Evolutionary conservation across 2,329 filamentous ascomycete species (phyloP).

Genomic region (Sclerotinia sclerotiorum): DNA sequence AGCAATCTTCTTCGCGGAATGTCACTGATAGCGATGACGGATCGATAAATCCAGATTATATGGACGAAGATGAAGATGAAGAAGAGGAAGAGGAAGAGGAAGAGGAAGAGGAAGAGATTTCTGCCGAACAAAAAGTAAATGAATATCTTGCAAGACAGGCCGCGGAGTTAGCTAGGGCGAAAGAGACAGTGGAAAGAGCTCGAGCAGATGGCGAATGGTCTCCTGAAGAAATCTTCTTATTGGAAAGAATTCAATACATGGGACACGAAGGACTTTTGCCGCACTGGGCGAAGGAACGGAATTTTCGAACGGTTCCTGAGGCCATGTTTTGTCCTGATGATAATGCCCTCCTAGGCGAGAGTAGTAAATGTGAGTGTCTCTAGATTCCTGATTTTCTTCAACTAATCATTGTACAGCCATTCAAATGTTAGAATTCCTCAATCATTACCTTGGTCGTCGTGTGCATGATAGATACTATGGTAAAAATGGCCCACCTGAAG

Average conservation of each 20-base stretch:
- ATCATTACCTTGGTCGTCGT: slow-evolving; percentile 30
- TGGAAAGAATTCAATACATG: slow-evolving; percentile 37
- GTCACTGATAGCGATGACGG: slow-evolving; percentile 12
- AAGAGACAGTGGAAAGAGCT: slow-evolving; percentile 33
- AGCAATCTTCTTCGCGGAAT: slow-evolving; percentile 30
- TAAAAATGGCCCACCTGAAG: slow-evolving; percentile 29
- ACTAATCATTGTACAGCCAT: slow-evolving; percentile 31
- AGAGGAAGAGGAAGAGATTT: slow-evolving; percentile 25
- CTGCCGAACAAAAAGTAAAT: slow-evolving; percentile 34
- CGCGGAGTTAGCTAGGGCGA: slow-evolving; percentile 30
- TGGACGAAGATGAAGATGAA: slow-evolving; percentile 21
- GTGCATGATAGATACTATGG: slow-evolving; percentile 33
- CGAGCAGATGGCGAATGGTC: slow-evolving; percentile 37
- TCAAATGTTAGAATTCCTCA: slow-evolving; percentile 36
- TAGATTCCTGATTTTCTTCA: background rate
- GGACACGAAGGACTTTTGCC: slow-evolving; percentile 39
- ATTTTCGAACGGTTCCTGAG: slow-evolving; percentile 39
- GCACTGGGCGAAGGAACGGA: slow-evolving; percentile 31
- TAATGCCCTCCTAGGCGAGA: slow-evolving; percentile 36
- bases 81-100: slow-evolving; percentile 25
- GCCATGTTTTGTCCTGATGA: slow-evolving; percentile 34
- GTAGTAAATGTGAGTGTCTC: slow-evolving; percentile 32
- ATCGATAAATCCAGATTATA: background rate
- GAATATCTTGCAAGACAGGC: slow-evolving; percentile 38
- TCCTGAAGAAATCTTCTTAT: slow-evolving; percentile 36